Percentiles rank a stretch among this genome's conserved stretches.
Conservation (phyloP, 1,284 basidiomycete species). For the Trametes versicolor region DNA sequence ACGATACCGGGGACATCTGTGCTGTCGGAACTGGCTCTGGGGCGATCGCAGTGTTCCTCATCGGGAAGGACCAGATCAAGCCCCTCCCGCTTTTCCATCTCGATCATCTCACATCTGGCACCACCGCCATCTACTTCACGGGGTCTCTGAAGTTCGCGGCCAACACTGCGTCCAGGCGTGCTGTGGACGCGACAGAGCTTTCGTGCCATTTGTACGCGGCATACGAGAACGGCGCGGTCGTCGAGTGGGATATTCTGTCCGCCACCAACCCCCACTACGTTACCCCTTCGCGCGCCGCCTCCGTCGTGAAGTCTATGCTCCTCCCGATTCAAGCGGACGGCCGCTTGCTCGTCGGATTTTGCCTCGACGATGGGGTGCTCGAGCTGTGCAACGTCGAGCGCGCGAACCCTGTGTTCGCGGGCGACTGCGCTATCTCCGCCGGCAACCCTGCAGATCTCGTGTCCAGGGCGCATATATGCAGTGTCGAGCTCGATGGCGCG, state of each 20-base stretch:
- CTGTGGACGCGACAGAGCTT: conserved; percentile 35
- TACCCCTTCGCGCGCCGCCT: conserved; percentile 53
- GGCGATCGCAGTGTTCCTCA: conserved; percentile 63
- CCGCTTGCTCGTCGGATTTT: conserved; percentile 63
- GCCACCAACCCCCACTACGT: conserved; percentile 51
- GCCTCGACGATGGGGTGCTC: conserved; percentile 68
- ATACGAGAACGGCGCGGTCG: conserved; percentile 66
- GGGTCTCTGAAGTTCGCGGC: conserved; percentile 32
- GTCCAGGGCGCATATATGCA: conserved; percentile 60
- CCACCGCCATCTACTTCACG: conserved; percentile 60
- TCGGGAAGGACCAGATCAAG: conserved; percentile 53
- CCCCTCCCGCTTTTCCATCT: conserved; percentile 56
- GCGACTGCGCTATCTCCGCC: conserved; percentile 59
- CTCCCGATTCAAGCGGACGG: conserved; percentile 56
- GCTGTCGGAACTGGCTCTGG: conserved; percentile 75
- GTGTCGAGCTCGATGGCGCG: conserved; percentile 58
- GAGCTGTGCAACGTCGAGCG: conserved; percentile 66
- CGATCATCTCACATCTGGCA: conserved; percentile 56
- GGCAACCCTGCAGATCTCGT: conserved; percentile 67
- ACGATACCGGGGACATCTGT: conserved; percentile 62
- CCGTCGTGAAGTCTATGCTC: conserved; percentile 59
- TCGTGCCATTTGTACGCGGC: conserved; percentile 56
- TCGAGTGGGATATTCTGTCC: conserved; percentile 61
- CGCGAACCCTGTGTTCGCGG: conserved; percentile 48
- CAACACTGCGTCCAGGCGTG: conserved; percentile 41